Base-by-base conservation (phyloP, 2,329 filamentous ascomycete genomes). In the Fusarium graminum region DNA sequence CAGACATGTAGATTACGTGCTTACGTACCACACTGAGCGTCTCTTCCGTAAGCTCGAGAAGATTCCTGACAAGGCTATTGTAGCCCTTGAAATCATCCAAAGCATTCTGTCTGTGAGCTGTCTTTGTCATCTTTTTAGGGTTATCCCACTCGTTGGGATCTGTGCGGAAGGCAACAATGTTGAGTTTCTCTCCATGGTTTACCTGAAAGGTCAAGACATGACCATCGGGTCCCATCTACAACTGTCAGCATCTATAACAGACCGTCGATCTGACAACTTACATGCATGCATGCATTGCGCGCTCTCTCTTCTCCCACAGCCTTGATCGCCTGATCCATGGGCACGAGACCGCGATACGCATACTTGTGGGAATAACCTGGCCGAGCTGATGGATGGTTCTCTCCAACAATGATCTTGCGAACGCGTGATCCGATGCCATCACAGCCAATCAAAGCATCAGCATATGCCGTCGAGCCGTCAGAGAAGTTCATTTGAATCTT, bases 351-450 rank as follows among this genome's bases (percentile, higher is more conserved):
- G 1, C 88, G 80, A 66, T 89, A 90, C 1, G 85, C 87, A 70
- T 87, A 86, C 68, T 87, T 86, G 19, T 84, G 80, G 0, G 82
- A 82, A 61, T 85, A 90, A 0, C 70, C 60, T 0, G 76, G 78
- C 67, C 2, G 82, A 70, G 51, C 79, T 46, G 26, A 80, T 70
- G 52, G 79, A 74, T 74, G 58, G 16, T 76, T 69, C 2, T 77
- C 69, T 0, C 82, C 83, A 0, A 88, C 75, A 10, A 89, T 74
- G 8, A 85, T 71, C 29, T 81, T 72, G 2, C 87, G 76, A 1
- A 84, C 80, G 16, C 78, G 76, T 10, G 84, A 86, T 72, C 89
- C 89, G 69, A 90, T 88, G 0, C 88, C 88, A 72, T 91, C 88
- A 65, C 86, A 89, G 0, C 86, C 88, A 43, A 91, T 77, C 0